phyloP scores from a whole-genome alignment of 192 early-diverging fungal genomes.

The Coemansia sp. region DNA sequence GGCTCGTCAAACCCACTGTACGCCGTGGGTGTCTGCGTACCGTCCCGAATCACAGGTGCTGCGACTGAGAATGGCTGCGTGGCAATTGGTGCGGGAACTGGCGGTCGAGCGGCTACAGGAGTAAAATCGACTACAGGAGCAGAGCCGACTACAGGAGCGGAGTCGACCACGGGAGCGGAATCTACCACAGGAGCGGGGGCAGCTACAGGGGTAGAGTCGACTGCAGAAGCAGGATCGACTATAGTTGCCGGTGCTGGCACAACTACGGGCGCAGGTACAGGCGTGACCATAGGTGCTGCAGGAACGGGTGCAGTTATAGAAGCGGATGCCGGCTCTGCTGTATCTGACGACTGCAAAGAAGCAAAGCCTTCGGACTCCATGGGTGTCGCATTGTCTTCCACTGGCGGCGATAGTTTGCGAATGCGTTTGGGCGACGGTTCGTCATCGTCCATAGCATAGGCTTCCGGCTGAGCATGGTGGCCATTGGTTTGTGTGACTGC shows the following conservation, averaged over 20 bases:
- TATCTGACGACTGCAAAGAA: not conserved
- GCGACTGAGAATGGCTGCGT: constrained; percentile 1
- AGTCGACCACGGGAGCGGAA: no score
- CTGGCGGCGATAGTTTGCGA: constrained; percentile 21
- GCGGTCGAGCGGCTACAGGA: not conserved
- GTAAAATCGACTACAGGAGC: not conserved
- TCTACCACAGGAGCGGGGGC: no score
- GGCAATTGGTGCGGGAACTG: not conserved
- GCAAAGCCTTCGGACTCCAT: not conserved
- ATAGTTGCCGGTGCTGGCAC: not conserved
- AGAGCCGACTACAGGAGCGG: not conserved
- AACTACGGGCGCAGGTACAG: not conserved
- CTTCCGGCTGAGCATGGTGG: not conserved
- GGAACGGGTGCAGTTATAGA: not conserved
- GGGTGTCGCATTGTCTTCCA: not conserved
- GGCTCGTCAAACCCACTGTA: not conserved
- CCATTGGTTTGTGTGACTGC: constrained; percentile 12
- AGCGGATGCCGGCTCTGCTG: not conserved
- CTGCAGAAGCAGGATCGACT: not conserved
- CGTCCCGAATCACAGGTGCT: not conserved
- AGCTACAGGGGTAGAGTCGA: not conserved
- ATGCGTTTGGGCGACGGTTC: constrained; percentile 39
- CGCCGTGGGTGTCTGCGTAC: not conserved
- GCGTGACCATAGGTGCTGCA: no score
- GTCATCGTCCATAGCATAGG: not conserved